Evolutionary conservation across 2,329 filamentous ascomycete species (phyloP).

Genomic region (Penicillium sumatraense): DNA sequence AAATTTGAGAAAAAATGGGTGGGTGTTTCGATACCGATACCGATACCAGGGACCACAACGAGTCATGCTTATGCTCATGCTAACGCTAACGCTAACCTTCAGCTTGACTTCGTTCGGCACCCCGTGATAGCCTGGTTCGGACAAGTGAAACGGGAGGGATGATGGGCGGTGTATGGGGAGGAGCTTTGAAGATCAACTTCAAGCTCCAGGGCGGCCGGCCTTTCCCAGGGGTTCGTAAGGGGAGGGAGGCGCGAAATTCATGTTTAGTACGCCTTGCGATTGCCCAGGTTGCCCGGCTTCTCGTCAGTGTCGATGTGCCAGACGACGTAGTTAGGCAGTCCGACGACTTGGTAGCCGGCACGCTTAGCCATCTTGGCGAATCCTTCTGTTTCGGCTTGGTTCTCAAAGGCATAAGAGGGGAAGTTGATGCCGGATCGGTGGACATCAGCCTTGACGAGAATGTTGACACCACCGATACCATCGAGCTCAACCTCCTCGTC

Average conservation of each 20-base stretch:
- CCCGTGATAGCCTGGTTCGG: not conserved
- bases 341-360: slow-evolving; percentile 89
- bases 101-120: too few species aligned
- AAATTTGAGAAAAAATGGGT: slow-evolving; percentile 16
- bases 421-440: slow-evolving; percentile 99
- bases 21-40: not conserved
- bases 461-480: slow-evolving; percentile 95
- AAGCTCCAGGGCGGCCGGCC: slow-evolving; percentile 11
- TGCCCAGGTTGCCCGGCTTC: slow-evolving; percentile 75
- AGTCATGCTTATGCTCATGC: too few species aligned
- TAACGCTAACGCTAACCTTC: too few species aligned
- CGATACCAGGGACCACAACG: not conserved
- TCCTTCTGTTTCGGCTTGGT: slow-evolving; percentile 97
- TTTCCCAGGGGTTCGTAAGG: slow-evolving; percentile 11
- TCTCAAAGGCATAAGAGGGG: slow-evolving; percentile 94
- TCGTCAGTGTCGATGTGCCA: slow-evolving; percentile 98
- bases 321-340: slow-evolving; percentile 95
- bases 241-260: not conserved
- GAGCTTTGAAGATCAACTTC: slow-evolving; percentile 27
- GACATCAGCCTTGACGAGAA: slow-evolving; percentile 96
- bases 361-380: slow-evolving; percentile 99
- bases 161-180: slow-evolving; percentile 15
- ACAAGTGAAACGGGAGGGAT: slow-evolving; percentile 17
- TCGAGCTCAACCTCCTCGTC: slow-evolving; percentile 91
- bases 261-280: slow-evolving; percentile 43